phyloP scores from a whole-genome alignment of 345 rosid genomes.

The Trapa incisa region DNA sequence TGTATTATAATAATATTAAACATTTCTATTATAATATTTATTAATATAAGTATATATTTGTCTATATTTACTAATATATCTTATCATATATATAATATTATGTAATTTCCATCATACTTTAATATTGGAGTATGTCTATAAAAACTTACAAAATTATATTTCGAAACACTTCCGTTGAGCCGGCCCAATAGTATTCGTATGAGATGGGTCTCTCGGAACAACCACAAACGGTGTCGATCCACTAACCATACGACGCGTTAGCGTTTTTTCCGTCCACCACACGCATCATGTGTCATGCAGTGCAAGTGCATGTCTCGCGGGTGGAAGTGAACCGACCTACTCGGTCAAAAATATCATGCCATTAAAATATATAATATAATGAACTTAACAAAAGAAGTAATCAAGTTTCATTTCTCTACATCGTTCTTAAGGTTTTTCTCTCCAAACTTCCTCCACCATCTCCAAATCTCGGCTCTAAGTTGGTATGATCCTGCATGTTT shows the following conservation, averaged over 20 bases:
- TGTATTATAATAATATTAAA: too few species aligned
- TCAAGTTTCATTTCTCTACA: not conserved
- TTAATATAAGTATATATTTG: too few species aligned
- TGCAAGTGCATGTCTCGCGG: too few species aligned
- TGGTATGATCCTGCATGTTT: not conserved
- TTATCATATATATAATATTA: too few species aligned
- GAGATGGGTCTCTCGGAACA: not conserved
- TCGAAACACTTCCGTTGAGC: not conserved
- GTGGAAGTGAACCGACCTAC: too few species aligned
- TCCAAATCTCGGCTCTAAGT: not conserved
- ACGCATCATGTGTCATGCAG: not conserved
- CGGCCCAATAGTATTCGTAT: not conserved
- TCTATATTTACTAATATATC: too few species aligned
- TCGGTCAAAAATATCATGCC: not conserved
- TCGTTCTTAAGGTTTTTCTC: slow-evolving; percentile 1
- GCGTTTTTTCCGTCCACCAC: not conserved
- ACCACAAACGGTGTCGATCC: not conserved
- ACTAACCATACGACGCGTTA: not conserved
- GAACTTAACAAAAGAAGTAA: not conserved
- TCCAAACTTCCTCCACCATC: not conserved
- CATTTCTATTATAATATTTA: too few species aligned
- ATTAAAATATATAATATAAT: too few species aligned
- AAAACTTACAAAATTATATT: too few species aligned
- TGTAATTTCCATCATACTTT: too few species aligned
- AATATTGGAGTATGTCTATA: too few species aligned